phyloP scores from a whole-genome alignment of 495 filamentous ascomycete genomes.

The Lasiosphaeriaceae sp. region DNA sequence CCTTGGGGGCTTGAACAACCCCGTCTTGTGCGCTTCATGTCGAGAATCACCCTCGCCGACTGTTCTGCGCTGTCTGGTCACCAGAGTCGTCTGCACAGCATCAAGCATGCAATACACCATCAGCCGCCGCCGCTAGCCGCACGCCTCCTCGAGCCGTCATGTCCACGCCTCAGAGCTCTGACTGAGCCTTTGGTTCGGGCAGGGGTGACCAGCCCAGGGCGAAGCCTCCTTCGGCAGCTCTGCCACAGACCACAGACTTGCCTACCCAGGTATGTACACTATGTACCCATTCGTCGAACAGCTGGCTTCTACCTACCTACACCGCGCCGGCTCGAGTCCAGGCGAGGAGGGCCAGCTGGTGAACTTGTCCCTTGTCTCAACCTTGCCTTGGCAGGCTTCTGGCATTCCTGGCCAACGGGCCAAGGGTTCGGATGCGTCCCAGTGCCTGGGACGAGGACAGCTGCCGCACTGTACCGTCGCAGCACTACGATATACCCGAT shows the following conservation, averaged over 20 bases:
- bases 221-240: no score
- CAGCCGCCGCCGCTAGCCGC: background rate
- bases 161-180: background rate
- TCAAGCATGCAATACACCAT: background rate
- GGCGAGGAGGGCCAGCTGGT: background rate
- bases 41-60: background rate
- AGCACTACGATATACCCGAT: conserved; percentile 8
- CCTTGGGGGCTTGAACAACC: background rate
- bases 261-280: no score
- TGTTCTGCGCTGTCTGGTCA: background rate
- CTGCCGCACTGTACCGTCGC: background rate
- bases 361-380: background rate
- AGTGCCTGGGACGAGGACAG: background rate
- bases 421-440: conserved; percentile 13
- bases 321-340: no score
- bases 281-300: no score
- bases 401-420: background rate
- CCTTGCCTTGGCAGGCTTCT: background rate
- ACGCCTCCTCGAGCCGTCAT: background rate
- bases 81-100: background rate
- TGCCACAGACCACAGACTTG: no score
- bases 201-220: no score
- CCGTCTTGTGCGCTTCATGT: background rate
- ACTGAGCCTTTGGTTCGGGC: no score
- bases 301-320: no score